Base-by-base conservation (phyloP, 129 eudicot species). In the Deinandra increscens region DNA sequence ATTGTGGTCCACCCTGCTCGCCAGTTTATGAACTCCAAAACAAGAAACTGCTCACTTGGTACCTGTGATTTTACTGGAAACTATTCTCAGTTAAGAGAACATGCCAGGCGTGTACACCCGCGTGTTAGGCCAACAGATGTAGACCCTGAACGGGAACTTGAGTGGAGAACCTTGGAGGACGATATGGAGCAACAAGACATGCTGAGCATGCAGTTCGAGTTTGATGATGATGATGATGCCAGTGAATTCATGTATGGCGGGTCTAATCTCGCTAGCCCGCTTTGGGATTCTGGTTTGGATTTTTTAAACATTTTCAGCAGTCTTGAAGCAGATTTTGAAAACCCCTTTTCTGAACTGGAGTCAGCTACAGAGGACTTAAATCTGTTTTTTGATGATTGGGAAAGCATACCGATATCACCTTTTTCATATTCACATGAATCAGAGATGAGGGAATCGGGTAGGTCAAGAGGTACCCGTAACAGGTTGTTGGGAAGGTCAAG, bases 11-110 rank as follows among this genome's bases (percentile, higher is more conserved):
- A 81, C 60, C 56, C 74, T 20, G 91, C 89, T 5, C 84, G 96
- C 4, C 18, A 38, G 7, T 74, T 78, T 71, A 85, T 88, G 96
- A 79, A 85, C 74, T 60, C 74, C n/a, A 79, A 83, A 74, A 36
- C 71, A 29, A 81, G 96, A 64, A 85, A 66, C 44, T 85, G 96
- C 61, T 70, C 96, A 59, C 31, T 75, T 59, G 96, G 74, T 60
- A 70, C 85, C 0, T 88, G 96, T 55, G 66, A 65, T 62, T 83
- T 78, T 23, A 31, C 41, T 20, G 91, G 96, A 19, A 85, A 70
- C 37, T 88, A 85, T 62, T 10, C 71, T 0, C 85, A 83, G 13
- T 68, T 88, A 8, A 74, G 84, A 66, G 80, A 83, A 56, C 95
- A 88, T 56, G 91, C 91, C 0, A 73, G 86, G 72, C 49, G 59